Conservation (phyloP, 116 monocot species). For the Dioscorea cayenensis region DNA sequence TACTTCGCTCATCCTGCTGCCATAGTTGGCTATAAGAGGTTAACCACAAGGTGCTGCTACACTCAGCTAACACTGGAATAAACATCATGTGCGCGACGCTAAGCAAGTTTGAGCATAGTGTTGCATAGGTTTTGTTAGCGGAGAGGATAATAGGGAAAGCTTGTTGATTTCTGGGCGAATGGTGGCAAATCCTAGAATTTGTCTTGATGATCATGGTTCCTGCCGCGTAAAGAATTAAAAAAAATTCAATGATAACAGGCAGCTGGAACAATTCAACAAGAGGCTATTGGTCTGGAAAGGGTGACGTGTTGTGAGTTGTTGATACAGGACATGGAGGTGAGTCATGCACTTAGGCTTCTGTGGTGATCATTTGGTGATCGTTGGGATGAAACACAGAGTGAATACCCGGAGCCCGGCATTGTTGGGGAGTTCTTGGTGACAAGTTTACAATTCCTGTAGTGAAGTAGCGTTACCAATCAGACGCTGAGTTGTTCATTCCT, state of each 20-base stretch:
- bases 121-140: conserved; percentile 75
- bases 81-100: not conserved
- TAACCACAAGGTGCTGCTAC: not conserved
- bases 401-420: conserved; percentile 35
- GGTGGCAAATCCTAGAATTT: conserved; percentile 35
- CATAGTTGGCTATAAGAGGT: conserved; percentile 6
- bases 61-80: not conserved
- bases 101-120: conserved; percentile 2
- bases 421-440: conserved; percentile 25
- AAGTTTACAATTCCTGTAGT: conserved; percentile 20
- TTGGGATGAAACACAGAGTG: conserved; percentile 30
- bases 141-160: conserved; percentile 70
- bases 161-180: conserved; percentile 39
- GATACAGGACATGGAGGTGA: conserved; percentile 27
- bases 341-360: no score
- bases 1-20: conserved; percentile 26
- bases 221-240: conserved; percentile 1
- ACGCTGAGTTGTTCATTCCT: not conserved
- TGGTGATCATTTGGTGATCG: conserved; percentile 35
- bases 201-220: conserved; percentile 51
- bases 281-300: conserved; percentile 12
- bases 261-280: conserved; percentile 12
- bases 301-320: conserved; percentile 11
- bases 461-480: conserved; percentile 24
- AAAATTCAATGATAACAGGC: conserved; percentile 9